Conservation (phyloP, 2,329 filamentous ascomycete species). For the Cladosporium sp. region DNA sequence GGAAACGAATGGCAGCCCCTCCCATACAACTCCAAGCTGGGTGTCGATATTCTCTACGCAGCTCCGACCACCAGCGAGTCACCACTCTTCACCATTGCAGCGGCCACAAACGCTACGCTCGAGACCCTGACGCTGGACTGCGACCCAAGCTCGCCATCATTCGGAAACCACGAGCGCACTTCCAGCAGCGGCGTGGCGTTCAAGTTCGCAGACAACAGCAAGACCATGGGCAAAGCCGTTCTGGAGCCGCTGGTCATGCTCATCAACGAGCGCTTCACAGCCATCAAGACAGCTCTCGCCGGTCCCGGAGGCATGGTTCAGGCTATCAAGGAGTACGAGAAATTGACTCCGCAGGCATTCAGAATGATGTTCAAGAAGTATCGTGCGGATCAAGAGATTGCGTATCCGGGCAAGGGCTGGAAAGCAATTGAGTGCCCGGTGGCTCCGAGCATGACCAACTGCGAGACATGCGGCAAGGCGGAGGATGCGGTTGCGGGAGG, state of each 20-base stretch:
- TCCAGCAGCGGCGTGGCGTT: background rate
- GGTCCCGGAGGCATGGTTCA: background rate
- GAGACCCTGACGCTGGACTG: background rate
- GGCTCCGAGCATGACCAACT: background rate
- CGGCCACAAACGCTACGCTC: background rate
- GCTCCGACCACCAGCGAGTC: background rate
- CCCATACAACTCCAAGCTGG: background rate
- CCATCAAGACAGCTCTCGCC: slow-evolving; percentile 5
- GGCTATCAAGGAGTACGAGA: slow-evolving; percentile 6
- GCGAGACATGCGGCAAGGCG: slow-evolving; percentile 7
- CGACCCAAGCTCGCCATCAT: background rate
- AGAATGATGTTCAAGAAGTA: slow-evolving; percentile 12
- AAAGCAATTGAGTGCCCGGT: slow-evolving; percentile 6
- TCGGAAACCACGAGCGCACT: background rate
- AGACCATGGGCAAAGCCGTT: background rate
- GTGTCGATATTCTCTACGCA: background rate
- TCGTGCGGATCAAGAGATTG: slow-evolving; percentile 2
- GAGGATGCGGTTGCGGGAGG: background rate
- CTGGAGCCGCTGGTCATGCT: slow-evolving; percentile 8
- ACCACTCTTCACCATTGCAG: background rate
- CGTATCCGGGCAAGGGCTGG: slow-evolving; percentile 6
- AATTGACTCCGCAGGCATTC: slow-evolving; percentile 8
- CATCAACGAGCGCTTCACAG: slow-evolving; percentile 3
- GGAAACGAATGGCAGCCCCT: background rate
- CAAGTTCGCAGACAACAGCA: background rate